phyloP scores from a whole-genome alignment of 768 basidiomycete genomes.

The Suillus ampliporus region DNA sequence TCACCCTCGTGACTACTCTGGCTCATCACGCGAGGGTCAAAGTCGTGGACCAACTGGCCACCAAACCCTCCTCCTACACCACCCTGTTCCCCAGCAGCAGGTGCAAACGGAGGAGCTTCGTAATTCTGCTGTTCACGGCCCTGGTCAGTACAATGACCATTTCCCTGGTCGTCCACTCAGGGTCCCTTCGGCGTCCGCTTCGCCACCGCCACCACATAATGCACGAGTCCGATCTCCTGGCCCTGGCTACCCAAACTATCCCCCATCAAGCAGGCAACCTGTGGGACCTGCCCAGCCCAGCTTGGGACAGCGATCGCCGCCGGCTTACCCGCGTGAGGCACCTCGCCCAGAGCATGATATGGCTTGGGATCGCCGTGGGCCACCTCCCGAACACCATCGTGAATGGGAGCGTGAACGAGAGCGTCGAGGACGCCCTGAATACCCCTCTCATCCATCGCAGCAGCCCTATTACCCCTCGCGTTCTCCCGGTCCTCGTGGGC shows the following conservation, averaged over 20 bases:
- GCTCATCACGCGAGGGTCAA: constrained; percentile 47
- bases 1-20: constrained; percentile 62
- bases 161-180: constrained; percentile 55
- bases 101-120: constrained; percentile 58
- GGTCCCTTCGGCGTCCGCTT: constrained; percentile 61
- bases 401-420: constrained; percentile 56
- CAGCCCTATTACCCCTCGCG: constrained; percentile 40
- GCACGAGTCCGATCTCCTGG: constrained; percentile 57
- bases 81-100: constrained; percentile 67
- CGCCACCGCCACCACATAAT: constrained; percentile 56
- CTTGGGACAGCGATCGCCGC: constrained; percentile 62
- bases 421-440: constrained; percentile 46
- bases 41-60: constrained; percentile 61
- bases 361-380: constrained; percentile 64
- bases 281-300: constrained; percentile 59
- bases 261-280: constrained; percentile 50
- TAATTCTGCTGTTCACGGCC: constrained; percentile 41
- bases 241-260: constrained; percentile 53
- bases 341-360: constrained; percentile 57
- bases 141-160: constrained; percentile 61
- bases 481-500: constrained; percentile 42
- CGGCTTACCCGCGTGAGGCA: constrained; percentile 59
- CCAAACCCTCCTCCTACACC: constrained; percentile 66
- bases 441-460: constrained; percentile 37
- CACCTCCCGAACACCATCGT: constrained; percentile 49